These are phyloP conservation scores for Penicillium malachiteum DNA, from an alignment of 495 filamentous ascomycete species.

Conservation along the genomic window DNA sequence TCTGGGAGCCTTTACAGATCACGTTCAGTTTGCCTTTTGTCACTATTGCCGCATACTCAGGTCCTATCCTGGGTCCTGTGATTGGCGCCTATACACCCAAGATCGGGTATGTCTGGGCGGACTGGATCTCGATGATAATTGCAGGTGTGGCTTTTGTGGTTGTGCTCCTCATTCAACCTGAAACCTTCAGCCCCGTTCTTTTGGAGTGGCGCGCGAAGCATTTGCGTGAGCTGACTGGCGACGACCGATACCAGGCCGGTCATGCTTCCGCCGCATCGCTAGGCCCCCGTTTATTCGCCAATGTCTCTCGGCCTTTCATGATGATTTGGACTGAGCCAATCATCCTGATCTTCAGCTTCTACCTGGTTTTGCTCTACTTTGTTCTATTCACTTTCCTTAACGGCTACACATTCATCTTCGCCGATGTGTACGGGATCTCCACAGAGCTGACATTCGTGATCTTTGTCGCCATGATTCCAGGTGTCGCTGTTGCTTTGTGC, in stretches of 20 bases:
- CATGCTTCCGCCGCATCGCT: slow-evolving; percentile 26
- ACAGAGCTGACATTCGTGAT: slow-evolving; percentile 49
- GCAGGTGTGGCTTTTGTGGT: slow-evolving; percentile 33
- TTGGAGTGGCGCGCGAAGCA: slow-evolving; percentile 45
- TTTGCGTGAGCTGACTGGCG: slow-evolving; percentile 41
- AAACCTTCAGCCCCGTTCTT: slow-evolving; percentile 47
- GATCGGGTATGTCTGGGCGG: slow-evolving; percentile 42
- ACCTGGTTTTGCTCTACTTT: slow-evolving; percentile 58
- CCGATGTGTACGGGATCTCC: slow-evolving; percentile 50
- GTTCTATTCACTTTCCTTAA: slow-evolving; percentile 61
- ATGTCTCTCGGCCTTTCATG: slow-evolving; percentile 40
- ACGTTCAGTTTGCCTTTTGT: slow-evolving; percentile 45
- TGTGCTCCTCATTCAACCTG: slow-evolving; percentile 41
- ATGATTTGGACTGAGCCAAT: slow-evolving; percentile 40
- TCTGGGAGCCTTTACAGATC: slow-evolving; percentile 41
- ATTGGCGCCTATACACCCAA: slow-evolving; percentile 43
- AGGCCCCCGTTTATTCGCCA: slow-evolving; percentile 21
- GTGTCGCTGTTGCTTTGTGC: slow-evolving; percentile 44
- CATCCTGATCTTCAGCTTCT: slow-evolving; percentile 49
- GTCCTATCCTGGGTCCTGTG: slow-evolving; percentile 42
- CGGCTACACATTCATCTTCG: slow-evolving; percentile 61
- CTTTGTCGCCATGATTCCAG: slow-evolving; percentile 56
- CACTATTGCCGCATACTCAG: slow-evolving; percentile 33
- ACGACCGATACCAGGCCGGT: slow-evolving; percentile 30
- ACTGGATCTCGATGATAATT: slow-evolving; percentile 47